Base-by-base conservation (phyloP, 2,329 filamentous ascomycete genomes). In the Pseudogymnoascus sp. region DNA sequence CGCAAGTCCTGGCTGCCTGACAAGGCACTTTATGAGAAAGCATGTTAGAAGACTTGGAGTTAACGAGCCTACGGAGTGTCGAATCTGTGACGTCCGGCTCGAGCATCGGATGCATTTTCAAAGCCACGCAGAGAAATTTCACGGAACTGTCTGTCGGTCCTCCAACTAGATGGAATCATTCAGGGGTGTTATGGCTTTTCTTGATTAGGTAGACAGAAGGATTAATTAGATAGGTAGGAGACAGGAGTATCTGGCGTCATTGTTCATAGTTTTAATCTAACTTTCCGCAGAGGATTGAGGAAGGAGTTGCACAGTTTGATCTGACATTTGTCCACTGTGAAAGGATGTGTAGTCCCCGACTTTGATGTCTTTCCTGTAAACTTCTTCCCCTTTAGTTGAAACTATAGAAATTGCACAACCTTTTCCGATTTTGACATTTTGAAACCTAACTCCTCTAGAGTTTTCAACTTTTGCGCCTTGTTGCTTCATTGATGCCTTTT, bases 21-120 rank as follows among this genome's bases (percentile, higher is more conserved):
- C 16, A 12, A 61, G 33, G 37, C 59, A 61, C 59, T 61, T 61
- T 61, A 33, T 61, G 14, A 35, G 16, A 38, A 61, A 61, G 59
- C 33, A 61, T 40, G 33, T 61, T 22, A 61, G n/a, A 28, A 61
- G 22, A 38, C 22, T 61, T 28, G 4, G 38, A 61, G 59, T 3
- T 28, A 16, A 38, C n/a, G 33, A 37, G 59, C 33, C 16, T 16
- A 61, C 14, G 5, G 59, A 60, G 2, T 61, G 59, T 40, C 16
- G 16, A 38, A 61, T 61, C 14, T 60, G 28, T 19, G 16, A 37
- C 56, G 11, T 60, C 28, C 8, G 16, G 59, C 33, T 61, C 10
- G 8, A 61, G 28, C 31, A 61, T 41, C 33, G 33, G 38, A 26
- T 35, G 59, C 8, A 61, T 37, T 61, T 61, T 22, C 33, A 22